A percentile compares a stretch with the other conserved stretches of the same genome.
phyloP scores from a whole-genome alignment of 2,329 filamentous ascomycete species.

The Botrytis tulipae region DNA sequence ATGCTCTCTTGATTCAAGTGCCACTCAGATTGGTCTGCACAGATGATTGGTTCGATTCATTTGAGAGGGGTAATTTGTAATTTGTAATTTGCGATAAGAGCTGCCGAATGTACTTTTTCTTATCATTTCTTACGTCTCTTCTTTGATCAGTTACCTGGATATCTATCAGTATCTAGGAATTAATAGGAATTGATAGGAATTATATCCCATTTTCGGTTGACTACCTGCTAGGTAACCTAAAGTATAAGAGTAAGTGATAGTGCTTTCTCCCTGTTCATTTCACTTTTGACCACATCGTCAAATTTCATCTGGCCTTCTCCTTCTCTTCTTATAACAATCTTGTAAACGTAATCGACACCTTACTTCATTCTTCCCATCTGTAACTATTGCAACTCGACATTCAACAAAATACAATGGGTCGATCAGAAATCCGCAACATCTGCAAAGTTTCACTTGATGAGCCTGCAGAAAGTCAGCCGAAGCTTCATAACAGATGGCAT shows the following conservation, averaged over 20 bases:
- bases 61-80: constrained; percentile 2
- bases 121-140: constrained; percentile 10
- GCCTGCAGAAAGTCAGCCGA: constrained; percentile 66
- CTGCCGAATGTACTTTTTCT: neutral
- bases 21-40: neutral
- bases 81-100: constrained; percentile 12
- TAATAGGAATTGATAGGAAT: neutral
- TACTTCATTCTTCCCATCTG: neutral
- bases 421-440: constrained; percentile 63
- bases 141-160: neutral
- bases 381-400: neutral
- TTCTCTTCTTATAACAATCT: neutral
- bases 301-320: neutral
- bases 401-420: constrained; percentile 43
- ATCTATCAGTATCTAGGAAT: neutral
- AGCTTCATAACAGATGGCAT: constrained; percentile 87
- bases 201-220: neutral
- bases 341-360: neutral
- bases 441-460: constrained; percentile 72
- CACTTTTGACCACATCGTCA: neutral
- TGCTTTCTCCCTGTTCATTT: neutral
- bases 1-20: neutral
- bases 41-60: neutral
- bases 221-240: neutral
- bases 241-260: neutral